phyloP scores from a whole-genome alignment of 2,329 filamentous ascomycete genomes.

The Sclerotinia glacialis region DNA sequence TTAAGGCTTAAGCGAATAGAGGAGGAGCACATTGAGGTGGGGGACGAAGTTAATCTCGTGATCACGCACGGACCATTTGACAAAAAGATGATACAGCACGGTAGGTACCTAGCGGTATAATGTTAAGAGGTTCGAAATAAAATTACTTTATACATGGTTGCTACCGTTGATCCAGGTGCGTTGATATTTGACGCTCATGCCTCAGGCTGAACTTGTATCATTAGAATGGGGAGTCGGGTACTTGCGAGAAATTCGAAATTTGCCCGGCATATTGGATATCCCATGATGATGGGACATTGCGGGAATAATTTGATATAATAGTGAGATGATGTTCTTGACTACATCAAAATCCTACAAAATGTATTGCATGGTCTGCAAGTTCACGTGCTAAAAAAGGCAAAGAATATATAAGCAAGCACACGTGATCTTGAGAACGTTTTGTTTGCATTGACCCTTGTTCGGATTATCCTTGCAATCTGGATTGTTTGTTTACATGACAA shows the following conservation, averaged over 20 bases:
- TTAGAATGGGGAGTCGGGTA: too few species aligned
- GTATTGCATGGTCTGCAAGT: neutral
- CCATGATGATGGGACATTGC: too few species aligned
- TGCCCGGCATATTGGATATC: too few species aligned
- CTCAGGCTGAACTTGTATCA: neutral
- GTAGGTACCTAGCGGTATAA: too few species aligned
- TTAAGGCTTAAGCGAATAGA: neutral
- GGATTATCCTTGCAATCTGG: neutral
- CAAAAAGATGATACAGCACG: too few species aligned
- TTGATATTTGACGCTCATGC: neutral
- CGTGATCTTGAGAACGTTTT: conserved; percentile 15
- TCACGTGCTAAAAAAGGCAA: neutral
- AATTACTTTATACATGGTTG: neutral
- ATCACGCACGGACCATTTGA: neutral
- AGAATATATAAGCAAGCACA: neutral
- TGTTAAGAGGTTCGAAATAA: too few species aligned
- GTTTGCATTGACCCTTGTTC: conserved; percentile 1
- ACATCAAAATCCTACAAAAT: too few species aligned
- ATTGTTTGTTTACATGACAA: conserved; percentile 23
- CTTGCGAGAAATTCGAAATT: too few species aligned
- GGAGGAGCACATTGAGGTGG: conserved; percentile 15
- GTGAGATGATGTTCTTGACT: neutral
- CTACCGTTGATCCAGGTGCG: neutral
- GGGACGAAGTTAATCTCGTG: conserved; percentile 16
- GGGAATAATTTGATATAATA: too few species aligned